These are phyloP conservation scores for Russula sp. DNA, from an alignment of 768 basidiomycete genomes.

Conservation along the genomic window DNA sequence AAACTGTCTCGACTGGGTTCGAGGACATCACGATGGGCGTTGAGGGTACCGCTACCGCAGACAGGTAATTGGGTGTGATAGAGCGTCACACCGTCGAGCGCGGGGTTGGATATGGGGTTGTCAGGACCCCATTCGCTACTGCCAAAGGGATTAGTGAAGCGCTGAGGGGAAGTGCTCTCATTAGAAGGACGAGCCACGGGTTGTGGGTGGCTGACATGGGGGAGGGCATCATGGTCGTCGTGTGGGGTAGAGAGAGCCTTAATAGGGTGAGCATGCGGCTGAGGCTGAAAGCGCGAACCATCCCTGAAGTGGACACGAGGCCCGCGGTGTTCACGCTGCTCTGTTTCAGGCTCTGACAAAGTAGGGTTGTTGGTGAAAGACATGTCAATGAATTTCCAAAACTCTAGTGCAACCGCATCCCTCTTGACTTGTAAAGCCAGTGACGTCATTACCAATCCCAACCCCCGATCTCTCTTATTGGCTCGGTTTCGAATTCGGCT, in stretches of 20 bases:
- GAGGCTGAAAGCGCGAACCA: neutral
- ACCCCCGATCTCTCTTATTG: no score
- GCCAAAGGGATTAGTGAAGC: conserved; percentile 17
- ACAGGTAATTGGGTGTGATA: conserved; percentile 6
- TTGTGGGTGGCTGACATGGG: neutral
- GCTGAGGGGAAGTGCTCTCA: conserved; percentile 4
- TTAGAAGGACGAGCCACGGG: conserved; percentile 5
- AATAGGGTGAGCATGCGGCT: neutral
- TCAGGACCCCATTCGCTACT: neutral
- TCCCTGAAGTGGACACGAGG: conserved; percentile 14
- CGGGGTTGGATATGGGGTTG: conserved; percentile 1
- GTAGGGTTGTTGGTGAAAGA: neutral
- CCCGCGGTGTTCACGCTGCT: neutral
- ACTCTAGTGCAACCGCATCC: neutral
- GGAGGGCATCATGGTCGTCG: neutral
- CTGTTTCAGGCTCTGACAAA: neutral
- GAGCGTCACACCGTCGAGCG: conserved; percentile 10
- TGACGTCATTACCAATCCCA: conserved; percentile 7
- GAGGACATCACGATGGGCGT: neutral
- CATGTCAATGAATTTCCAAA: neutral
- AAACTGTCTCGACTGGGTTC: neutral
- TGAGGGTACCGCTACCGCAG: conserved; percentile 11
- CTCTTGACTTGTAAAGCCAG: neutral
- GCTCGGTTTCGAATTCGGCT: no score
- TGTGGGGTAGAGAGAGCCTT: neutral